A percentile compares a stretch with the other conserved stretches of the same genome.
These are phyloP conservation scores for Proteromonas lacertae DNA, from an alignment of 352 stramenopile species.

Conservation along the genomic window DNA sequence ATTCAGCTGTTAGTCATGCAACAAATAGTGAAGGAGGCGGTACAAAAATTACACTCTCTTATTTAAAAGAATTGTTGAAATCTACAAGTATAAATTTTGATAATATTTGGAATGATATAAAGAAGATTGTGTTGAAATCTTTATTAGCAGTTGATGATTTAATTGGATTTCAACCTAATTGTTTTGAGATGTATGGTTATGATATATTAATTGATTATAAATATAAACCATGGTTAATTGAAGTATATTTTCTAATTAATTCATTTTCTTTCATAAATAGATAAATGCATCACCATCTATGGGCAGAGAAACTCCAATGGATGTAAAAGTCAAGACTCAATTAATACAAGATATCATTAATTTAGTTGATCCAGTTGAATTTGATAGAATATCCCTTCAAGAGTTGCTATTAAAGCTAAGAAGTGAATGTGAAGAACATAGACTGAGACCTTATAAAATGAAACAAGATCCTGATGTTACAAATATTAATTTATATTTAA, in stretches of 20 bases:
- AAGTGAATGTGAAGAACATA: conserved; percentile 10
- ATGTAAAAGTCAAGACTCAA: conserved; percentile 43
- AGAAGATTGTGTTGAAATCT: conserved; percentile 37
- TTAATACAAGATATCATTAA: conserved; percentile 42
- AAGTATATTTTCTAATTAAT: too few species aligned
- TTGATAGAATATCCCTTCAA: conserved; percentile 26
- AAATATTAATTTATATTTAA: not conserved
- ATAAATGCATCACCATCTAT: conserved; percentile 65
- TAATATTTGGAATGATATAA: conserved; percentile 23
- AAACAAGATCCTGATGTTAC: not conserved
- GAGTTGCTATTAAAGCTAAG: conserved; percentile 10
- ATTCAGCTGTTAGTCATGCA: not conserved
- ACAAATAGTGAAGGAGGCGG: not conserved
- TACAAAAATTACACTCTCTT: not conserved
- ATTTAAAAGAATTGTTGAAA: conserved; percentile 20
- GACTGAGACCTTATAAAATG: conserved; percentile 19
- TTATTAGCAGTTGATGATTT: conserved; percentile 40
- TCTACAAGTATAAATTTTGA: conserved; percentile 27
- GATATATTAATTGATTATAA: conserved; percentile 57
- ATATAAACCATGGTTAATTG: conserved; percentile 58
- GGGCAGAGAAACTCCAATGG: conserved; percentile 33
- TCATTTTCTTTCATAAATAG: too few species aligned
- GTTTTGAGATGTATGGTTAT: conserved; percentile 70
- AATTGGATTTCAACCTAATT: conserved; percentile 47
- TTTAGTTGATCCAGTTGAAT: conserved; percentile 35